Percentiles rank a stretch among this genome's conserved stretches.
Evolutionary conservation across 108 stramenopile species (phyloP).

Genomic region (Nitzschia palea): DNA sequence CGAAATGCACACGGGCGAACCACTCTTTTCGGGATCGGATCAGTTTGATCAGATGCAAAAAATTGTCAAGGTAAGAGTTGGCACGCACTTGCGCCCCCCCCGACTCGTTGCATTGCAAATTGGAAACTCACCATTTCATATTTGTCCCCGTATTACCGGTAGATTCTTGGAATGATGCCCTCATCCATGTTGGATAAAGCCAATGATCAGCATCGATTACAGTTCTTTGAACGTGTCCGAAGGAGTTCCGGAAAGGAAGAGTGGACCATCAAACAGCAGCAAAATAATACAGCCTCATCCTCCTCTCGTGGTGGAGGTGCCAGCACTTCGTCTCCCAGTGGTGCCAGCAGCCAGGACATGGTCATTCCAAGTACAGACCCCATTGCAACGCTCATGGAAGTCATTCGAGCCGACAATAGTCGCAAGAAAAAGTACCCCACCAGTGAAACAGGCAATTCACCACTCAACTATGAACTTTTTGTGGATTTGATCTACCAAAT

Average conservation of each 20-base stretch:
- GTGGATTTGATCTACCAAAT: constrained; percentile 90
- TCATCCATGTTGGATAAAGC: constrained; percentile 66
- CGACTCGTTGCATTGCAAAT: background rate
- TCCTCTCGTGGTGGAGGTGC: constrained; percentile 16
- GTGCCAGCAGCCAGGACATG: background rate
- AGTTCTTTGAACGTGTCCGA: constrained; percentile 69
- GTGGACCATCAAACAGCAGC: constrained; percentile 48
- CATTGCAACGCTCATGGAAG: constrained; percentile 67
- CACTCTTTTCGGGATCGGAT: constrained; percentile 95
- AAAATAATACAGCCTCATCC: constrained; percentile 25
- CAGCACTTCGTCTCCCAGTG: constrained; percentile 28
- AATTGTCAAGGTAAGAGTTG: constrained; percentile 87
- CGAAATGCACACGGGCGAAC: constrained; percentile 98
- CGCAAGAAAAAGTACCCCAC: constrained; percentile 67
- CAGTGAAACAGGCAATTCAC: constrained; percentile 76
- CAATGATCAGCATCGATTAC: constrained; percentile 68
- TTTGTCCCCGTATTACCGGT: background rate
- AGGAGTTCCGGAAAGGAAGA: constrained; percentile 45
- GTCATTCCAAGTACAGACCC: constrained; percentile 71
- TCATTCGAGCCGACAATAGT: constrained; percentile 65
- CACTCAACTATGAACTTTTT: constrained; percentile 85
- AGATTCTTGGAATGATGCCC: constrained; percentile 92
- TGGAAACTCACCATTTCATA: constrained; percentile 3
- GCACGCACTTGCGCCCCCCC: background rate
- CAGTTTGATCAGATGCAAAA: constrained; percentile 97